Percentiles rank a stretch among this genome's conserved stretches.
phyloP scores from a whole-genome alignment of 257 asterid genomes.

The Haberlea rhodopensis region DNA sequence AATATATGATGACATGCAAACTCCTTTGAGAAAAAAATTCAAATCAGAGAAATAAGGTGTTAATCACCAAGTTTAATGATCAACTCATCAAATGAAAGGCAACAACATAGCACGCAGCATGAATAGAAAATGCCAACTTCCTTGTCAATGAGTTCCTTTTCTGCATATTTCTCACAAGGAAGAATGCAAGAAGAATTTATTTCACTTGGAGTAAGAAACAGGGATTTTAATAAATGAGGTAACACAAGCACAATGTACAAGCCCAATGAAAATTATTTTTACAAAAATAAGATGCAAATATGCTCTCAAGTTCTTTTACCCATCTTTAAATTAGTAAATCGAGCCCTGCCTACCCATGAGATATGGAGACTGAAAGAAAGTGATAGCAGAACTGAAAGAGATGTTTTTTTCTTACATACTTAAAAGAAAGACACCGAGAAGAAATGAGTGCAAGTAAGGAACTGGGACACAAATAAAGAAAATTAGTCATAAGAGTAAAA shows the following conservation, averaged over 20 bases:
- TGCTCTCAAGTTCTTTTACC: not conserved
- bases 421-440: not conserved
- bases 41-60: constrained; percentile 4
- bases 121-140: not conserved
- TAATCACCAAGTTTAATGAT: not conserved
- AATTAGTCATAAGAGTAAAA: not conserved
- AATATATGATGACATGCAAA: constrained; percentile 71
- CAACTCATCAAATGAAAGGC: too few relatives aligned
- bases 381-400: too few relatives aligned
- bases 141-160: not conserved
- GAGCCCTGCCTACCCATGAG: not conserved
- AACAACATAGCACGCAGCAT: too few relatives aligned
- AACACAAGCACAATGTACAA: constrained; percentile 8
- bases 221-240: not conserved
- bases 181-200: not conserved
- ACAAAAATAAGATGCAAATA: not conserved
- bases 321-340: not conserved
- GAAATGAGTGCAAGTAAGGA: not conserved
- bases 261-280: constrained; percentile 8
- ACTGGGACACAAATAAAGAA: not conserved
- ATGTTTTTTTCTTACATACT: not conserved
- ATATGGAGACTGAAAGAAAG: not conserved
- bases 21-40: constrained; percentile 40
- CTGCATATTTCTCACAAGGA: not conserved
- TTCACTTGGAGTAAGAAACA: not conserved